phyloP scores from a whole-genome alignment of 2,329 filamentous ascomycete genomes.

The Fulvia fulva region DNA sequence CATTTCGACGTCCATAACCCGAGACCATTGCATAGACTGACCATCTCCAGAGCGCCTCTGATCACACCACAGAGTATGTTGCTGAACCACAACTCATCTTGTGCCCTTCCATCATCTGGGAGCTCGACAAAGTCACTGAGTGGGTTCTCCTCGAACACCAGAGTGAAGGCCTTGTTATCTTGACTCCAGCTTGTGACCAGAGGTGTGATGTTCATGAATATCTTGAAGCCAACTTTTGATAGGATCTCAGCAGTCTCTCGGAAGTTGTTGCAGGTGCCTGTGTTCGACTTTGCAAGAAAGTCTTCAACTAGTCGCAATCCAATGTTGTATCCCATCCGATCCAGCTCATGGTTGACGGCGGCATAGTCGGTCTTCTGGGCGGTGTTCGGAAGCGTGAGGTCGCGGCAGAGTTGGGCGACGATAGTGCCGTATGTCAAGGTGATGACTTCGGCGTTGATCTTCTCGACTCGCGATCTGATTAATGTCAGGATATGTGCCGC shows the following conservation, averaged over 20 bases:
- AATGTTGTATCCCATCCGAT: conserved; percentile 99
- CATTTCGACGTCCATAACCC: neutral
- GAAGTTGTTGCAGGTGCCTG: conserved; percentile 85
- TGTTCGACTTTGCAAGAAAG: conserved; percentile 92
- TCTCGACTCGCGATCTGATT: conserved; percentile 85
- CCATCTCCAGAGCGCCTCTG: conserved; percentile 91
- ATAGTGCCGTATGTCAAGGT: conserved; percentile 97
- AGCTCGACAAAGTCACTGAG: conserved; percentile 96
- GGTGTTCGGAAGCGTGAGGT: conserved; percentile 54
- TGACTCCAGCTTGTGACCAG: conserved; percentile 92
- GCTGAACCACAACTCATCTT: conserved; percentile 97
- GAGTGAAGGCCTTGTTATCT: conserved; percentile 93
- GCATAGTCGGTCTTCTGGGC: conserved; percentile 74
- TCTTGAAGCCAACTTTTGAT: conserved; percentile 97
- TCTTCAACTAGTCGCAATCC: conserved; percentile 93
- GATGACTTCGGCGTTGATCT: conserved; percentile 96
- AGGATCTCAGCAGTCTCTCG: conserved; percentile 96
- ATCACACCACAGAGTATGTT: conserved; percentile 95
- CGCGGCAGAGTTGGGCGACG: conserved; percentile 91
- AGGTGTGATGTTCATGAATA: conserved; percentile 95
- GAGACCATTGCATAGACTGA: conserved; percentile 40
- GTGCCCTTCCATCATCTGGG: conserved; percentile 89
- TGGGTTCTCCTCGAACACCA: conserved; percentile 96
- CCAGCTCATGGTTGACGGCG: conserved; percentile 95
- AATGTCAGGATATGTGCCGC: neutral